Evolutionary conservation across 768 basidiomycete genomes (phyloP), one percentile per base, ranked within the genome.

Genomic region (Auriscalpium orientale): DNA sequence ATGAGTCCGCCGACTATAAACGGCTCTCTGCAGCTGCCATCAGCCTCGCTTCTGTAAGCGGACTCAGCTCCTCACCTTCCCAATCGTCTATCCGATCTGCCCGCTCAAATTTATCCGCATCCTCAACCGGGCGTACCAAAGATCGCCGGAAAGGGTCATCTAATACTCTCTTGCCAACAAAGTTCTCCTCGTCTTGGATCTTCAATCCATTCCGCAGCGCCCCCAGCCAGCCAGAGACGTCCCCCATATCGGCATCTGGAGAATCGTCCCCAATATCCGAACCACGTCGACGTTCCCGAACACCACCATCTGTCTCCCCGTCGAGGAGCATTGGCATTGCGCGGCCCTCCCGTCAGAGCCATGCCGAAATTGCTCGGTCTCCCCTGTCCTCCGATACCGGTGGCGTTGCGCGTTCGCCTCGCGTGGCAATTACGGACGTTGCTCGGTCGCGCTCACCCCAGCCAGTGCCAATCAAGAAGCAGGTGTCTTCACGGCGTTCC

Each of bases 141-240:
- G 56, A 16, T 28, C 28, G 28, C 28, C 28, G 28, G 58, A 65
- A 16, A 58, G 43, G 37, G 37, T 50, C 47, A 52, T 44, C 46
- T 54, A 21, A 45, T 3, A 72, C 76, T 1, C 55, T 81, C 1
- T 71, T 59, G 34, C 56, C 77, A 11, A 82, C 87, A 2, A 87
- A 83, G 63, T 75, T 89, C 43, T 74, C 87, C 1, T 80, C 88
- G 2, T 77, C 85, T n/a, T 91, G 89, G 89, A 69, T 91, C 11
- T 85, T 89, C 68, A 87, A 83, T 63, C 79, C 84, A 6, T 91
- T 91, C 68, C 75, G 87, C 36, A 82, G 79, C 56, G 79, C 74
- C 1, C 74, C 78, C 8, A 81, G 78, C 59, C 84, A 88, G 65
- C 77, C 85, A 2, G 82, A 86, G 60, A 83, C 82, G 1, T 78